phyloP scores from a whole-genome alignment of 176 grass and related monocot genomes.

The Oryza meyeriana region DNA sequence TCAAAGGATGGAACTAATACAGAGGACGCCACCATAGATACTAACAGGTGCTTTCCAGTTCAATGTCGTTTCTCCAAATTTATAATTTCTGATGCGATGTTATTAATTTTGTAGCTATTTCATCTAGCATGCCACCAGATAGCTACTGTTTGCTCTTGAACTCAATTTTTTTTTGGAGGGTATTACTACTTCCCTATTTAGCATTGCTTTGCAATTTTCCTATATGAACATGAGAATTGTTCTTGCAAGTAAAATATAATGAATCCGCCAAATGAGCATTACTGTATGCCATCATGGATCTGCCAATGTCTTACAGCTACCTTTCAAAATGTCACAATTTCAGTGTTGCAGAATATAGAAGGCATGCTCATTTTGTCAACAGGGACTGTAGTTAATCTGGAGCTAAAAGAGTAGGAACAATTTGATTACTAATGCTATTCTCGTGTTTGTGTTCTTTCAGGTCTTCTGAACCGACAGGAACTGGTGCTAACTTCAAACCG shows the following conservation, averaged over 20 bases:
- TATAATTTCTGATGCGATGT: not conserved
- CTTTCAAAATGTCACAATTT: not conserved
- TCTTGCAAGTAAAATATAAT: not conserved
- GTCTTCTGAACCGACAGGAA: slow-evolving; percentile 53
- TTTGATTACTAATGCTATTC: not conserved
- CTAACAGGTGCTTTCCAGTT: slow-evolving; percentile 38
- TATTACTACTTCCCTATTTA: not conserved
- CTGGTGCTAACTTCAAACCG: slow-evolving; percentile 47
- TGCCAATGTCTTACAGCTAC: not conserved
- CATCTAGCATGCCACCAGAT: not conserved
- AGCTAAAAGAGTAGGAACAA: not conserved
- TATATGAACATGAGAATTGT: not conserved
- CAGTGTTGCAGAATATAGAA: not conserved
- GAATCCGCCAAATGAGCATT: not conserved
- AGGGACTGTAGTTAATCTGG: not conserved
- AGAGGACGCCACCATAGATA: slow-evolving; percentile 40
- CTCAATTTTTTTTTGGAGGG: no score
- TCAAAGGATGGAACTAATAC: slow-evolving; percentile 3
- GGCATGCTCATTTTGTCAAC: not conserved
- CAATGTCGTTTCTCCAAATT: not conserved
- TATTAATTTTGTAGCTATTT: not conserved
- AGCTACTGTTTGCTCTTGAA: not conserved
- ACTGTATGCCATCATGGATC: not conserved
- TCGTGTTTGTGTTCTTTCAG: slow-evolving; percentile 30
- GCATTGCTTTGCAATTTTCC: not conserved